Conservation (phyloP, 805 yeast species). For the Candida berthetii region DNA sequence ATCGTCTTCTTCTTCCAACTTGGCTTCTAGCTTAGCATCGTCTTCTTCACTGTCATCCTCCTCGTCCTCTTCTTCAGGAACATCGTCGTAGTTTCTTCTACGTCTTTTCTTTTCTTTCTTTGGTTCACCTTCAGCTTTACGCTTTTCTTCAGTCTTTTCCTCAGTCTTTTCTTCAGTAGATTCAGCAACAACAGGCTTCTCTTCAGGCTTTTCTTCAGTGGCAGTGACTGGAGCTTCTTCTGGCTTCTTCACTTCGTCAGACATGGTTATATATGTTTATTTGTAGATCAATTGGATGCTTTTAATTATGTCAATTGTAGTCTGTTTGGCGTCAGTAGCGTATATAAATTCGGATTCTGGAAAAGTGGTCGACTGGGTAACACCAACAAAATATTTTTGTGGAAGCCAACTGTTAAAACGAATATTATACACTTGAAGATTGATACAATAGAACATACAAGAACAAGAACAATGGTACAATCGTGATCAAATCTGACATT, state of each 20-base stretch:
- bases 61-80: slow-evolving; percentile 46
- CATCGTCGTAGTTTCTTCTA: slow-evolving; percentile 56
- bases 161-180: slow-evolving; percentile 11
- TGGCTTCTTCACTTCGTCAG: too few species aligned
- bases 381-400: too few species aligned
- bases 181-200: too few species aligned
- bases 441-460: too few species aligned
- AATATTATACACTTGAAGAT: too few species aligned
- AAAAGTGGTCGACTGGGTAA: too few species aligned
- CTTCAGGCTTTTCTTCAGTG: slow-evolving; percentile 4
- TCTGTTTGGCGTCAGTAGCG: too few species aligned
- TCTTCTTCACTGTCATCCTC: slow-evolving; percentile 38
- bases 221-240: slow-evolving; percentile 2
- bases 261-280: not conserved
- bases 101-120: slow-evolving; percentile 45
- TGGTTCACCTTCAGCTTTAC: slow-evolving; percentile 18
- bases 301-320: not conserved
- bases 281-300: not conserved
- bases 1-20: slow-evolving; percentile 47
- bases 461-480: too few species aligned
- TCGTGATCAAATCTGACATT: too few species aligned
- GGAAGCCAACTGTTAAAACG: too few species aligned
- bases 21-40: slow-evolving; percentile 38
- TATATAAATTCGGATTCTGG: too few species aligned
- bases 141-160: slow-evolving; percentile 17